Evolutionary conservation across 768 basidiomycete genomes (phyloP).

Genomic region (Boletus vinaceobasis): DNA sequence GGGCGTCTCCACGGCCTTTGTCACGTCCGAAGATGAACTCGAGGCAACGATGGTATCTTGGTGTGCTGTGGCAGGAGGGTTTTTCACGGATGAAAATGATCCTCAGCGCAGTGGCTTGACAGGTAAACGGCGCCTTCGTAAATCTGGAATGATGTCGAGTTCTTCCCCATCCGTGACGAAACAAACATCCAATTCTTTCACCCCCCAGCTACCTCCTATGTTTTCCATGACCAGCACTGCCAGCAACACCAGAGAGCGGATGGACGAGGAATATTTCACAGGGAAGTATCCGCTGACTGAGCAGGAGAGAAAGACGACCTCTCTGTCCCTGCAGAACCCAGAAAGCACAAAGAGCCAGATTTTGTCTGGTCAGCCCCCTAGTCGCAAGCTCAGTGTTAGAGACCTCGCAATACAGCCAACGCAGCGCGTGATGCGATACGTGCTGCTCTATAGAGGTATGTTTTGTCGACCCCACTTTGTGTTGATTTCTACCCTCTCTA

Average conservation of each 20-base stretch:
- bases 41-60: constrained; percentile 57
- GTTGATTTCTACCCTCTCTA: constrained; percentile 1
- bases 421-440: constrained; percentile 63
- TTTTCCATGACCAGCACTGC: constrained; percentile 6
- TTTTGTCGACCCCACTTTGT: background rate
- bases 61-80: constrained; percentile 32
- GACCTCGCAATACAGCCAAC: constrained; percentile 64
- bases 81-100: constrained; percentile 34
- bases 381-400: constrained; percentile 36
- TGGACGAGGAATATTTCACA: constrained; percentile 1
- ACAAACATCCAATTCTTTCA: constrained; percentile 1
- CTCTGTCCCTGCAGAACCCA: background rate
- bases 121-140: constrained; percentile 25
- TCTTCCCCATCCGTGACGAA: constrained; percentile 5
- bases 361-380: constrained; percentile 1
- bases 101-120: constrained; percentile 6
- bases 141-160: constrained; percentile 7
- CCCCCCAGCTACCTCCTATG: constrained; percentile 12
- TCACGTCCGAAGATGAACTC: constrained; percentile 49
- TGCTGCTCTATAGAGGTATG: constrained; percentile 57
- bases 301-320: background rate
- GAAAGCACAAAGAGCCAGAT: background rate
- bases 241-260: constrained; percentile 2
- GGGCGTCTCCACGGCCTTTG: constrained; percentile 61
- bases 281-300: background rate